Evolutionary conservation across 495 filamentous ascomycete species (phyloP), one percentile per base, ranked within the genome.

Genomic region (Penicillium daleae): DNA sequence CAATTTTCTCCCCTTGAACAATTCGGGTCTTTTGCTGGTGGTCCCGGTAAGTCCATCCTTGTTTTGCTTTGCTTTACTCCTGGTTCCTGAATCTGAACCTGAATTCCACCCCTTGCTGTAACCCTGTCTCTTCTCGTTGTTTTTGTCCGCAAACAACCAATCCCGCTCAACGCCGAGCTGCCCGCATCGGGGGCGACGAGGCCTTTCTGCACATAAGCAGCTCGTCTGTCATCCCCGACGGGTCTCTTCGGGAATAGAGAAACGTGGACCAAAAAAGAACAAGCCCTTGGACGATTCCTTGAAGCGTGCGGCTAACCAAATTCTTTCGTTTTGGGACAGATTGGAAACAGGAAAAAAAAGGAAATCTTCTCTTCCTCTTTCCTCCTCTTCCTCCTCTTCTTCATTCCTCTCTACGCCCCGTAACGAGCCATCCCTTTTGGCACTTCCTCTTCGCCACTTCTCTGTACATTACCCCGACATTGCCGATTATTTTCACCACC

Each of bases 391-490:
- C 52, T 50, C 40, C 46, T 31, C 35, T 61, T 49, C 51, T 48
- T 32, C 39, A n/a, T n/a, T 53, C 19, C 29, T 31, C 40, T 53
- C 48, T 40, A 40, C 55, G 42, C 15, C 32, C n/a, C 42, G 26
- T 64, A 13, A 56, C 54, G 35, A 24, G 46, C 60, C 42, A 37
- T 31, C 7, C 29, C 7, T 7, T 48, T 57, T 60, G 64, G 46
- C 54, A 62, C 59, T 67, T 59, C 42, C 26, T 54, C 56, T 35
- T 44, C 22, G 35, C 59, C 46, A 57, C 63, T 39, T 22, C n/a
- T 31, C 48, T 39, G 54, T 40, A 42, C 54, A 56, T 42, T 42
- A 27, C 70, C n/a, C n/a, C 67, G 68, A 66, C 65, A 63, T 22
- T 46, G 24, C 19, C 42, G 19, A 24, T 24, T 46, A 22, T 68